phyloP scores from a whole-genome alignment of 768 basidiomycete species.

The Boletus vermiculosoides region DNA sequence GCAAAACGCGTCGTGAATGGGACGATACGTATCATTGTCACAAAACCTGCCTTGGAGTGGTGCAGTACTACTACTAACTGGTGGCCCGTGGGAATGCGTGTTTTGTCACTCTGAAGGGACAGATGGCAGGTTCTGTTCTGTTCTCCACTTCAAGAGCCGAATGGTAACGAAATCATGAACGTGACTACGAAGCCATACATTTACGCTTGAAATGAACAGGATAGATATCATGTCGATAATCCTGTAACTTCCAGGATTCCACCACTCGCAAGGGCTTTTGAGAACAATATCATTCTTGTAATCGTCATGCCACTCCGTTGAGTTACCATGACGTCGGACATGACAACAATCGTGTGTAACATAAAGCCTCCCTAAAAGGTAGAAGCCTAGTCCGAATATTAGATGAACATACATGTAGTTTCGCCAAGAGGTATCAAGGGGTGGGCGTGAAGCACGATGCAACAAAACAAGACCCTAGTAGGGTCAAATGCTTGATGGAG shows the following conservation, averaged over 20 bases:
- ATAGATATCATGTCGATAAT: not conserved
- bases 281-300: not conserved
- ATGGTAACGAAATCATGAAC: too few species aligned
- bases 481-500: not conserved
- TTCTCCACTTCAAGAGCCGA: too few species aligned
- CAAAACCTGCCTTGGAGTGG: too few species aligned
- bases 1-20: too few species aligned
- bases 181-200: too few species aligned
- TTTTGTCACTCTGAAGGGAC: too few species aligned
- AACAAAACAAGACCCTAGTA: not conserved
- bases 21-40: too few species aligned
- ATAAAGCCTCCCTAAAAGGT: not conserved
- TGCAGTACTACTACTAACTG: too few species aligned
- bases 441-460: not conserved
- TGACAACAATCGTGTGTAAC: not conserved
- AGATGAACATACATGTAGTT: conserved; percentile 5
- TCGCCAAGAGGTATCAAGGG: not conserved
- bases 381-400: not conserved
- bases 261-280: not conserved
- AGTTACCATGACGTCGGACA: not conserved
- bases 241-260: not conserved
- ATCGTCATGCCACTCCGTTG: not conserved
- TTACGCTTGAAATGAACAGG: too few species aligned
- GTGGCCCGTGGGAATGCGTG: too few species aligned
- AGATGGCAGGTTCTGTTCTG: too few species aligned